Evolutionary conservation across 1,284 basidiomycete species (phyloP).

Genomic region (Austroboletus sp.): DNA sequence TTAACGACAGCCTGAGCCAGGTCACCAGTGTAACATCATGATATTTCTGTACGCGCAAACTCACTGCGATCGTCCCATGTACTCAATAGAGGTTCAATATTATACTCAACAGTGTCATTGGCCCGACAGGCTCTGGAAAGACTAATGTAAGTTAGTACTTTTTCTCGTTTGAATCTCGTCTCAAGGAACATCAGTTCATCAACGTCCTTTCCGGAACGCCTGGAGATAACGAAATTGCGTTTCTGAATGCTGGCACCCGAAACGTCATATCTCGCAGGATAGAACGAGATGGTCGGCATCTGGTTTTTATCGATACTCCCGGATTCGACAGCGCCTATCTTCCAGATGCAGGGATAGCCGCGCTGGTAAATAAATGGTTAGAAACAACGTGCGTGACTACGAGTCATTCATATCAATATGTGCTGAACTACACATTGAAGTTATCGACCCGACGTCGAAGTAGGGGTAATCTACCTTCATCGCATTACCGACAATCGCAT

Average conservation of each 20-base stretch:
- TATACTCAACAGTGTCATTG: conserved; percentile 5
- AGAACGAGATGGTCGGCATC: neutral
- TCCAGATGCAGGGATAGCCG: conserved; percentile 1
- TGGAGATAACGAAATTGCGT: neutral
- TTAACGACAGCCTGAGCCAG: no score
- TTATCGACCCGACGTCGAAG: neutral
- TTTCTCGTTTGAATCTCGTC: neutral
- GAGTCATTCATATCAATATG: neutral
- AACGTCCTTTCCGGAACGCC: neutral
- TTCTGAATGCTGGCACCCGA: neutral
- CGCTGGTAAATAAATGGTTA: neutral
- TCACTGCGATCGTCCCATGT: neutral
- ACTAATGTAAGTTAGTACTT: conserved; percentile 2
- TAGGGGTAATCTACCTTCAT: conserved; percentile 8
- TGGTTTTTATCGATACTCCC: conserved; percentile 12
- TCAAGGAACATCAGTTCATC: conserved; percentile 8
- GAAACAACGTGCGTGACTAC: neutral
- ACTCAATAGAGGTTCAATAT: neutral
- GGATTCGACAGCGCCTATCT: conserved; percentile 3
- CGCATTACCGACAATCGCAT: conserved; percentile 9
- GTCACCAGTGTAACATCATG: neutral
- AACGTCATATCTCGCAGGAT: neutral
- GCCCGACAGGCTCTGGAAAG: conserved; percentile 12
- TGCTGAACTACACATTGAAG: neutral
- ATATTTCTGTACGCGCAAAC: conserved; percentile 3